Evolutionary conservation across 75 land plant genomes (phyloP), one percentile per base, ranked within the genome.

Genomic region (Pinus taeda): DNA sequence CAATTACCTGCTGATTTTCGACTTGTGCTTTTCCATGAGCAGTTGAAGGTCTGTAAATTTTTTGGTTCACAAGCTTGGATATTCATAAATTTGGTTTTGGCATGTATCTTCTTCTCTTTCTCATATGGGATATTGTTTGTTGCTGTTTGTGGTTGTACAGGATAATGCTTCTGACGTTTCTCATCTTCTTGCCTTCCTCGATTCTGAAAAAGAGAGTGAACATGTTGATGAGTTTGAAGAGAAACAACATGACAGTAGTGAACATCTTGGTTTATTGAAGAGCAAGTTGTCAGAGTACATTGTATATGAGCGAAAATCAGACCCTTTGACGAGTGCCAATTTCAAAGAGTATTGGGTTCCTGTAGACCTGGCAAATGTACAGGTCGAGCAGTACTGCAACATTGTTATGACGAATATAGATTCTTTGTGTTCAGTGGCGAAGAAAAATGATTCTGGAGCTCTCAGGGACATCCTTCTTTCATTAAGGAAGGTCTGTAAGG

Each of bases 281-380:
- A 80, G 80, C 64, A 87, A 57, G 53, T 66, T 91, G 42, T 55
- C 77, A n/a, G 59, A 71, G 17, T 75, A 74, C 65, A 57, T 81
- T 71, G 85, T 74, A 12, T 80, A 79, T 77, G 92, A 83, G 36
- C 33, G 83, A 55, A 93, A 86, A 56, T 39, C 83, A 26, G 87
- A 78, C 26, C 58, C 79, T 6, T 74, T 69, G 22, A 20, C 22
- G 42, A 20, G 14, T 69, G 13, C 86, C n/a, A 84, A 80, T 64
- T 85, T 93, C 74, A 75, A 77, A 17, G 98, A 97, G 82, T 91
- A 84, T 76, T 94, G 98, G 93, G 85, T 95, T 77, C 98, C 95
- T 74, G 92, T 86, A 74, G 83, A 76, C 55, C 74, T 97, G 76
- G 84, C 95, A 0, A 76, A 80, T 69, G 77, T 88, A 60, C 98